phyloP scores from a whole-genome alignment of 2,329 filamentous ascomycete species.

The Coniosporium tulheliwenetii region DNA sequence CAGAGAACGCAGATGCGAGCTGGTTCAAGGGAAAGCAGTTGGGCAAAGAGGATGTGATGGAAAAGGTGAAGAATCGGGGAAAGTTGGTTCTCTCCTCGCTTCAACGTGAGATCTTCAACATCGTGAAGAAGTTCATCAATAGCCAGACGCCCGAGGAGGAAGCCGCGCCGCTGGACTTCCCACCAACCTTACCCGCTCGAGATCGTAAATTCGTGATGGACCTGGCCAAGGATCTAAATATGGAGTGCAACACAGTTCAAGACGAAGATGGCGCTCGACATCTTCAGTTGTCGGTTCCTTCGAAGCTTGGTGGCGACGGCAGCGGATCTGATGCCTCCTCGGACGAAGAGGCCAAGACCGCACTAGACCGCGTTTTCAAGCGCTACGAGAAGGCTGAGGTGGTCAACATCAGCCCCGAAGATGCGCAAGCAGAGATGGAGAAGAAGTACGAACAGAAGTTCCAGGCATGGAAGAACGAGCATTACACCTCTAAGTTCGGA shows the following conservation, averaged over 20 bases:
- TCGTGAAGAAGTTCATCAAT: conserved; percentile 68
- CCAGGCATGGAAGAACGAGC: conserved; percentile 80
- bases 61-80: conserved; percentile 41
- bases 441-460: conserved; percentile 85
- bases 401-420: conserved; percentile 62
- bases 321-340: conserved; percentile 45
- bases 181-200: conserved; percentile 55
- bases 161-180: conserved; percentile 51
- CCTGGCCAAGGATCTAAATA: conserved; percentile 52
- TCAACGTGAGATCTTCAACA: conserved; percentile 70
- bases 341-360: conserved; percentile 65
- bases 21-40: conserved; percentile 85
- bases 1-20: conserved; percentile 71
- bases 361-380: conserved; percentile 71
- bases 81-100: conserved; percentile 60
- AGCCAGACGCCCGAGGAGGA: conserved; percentile 39
- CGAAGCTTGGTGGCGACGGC: conserved; percentile 29
- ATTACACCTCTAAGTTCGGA: conserved; percentile 81
- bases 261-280: conserved; percentile 52
- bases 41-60: conserved; percentile 51
- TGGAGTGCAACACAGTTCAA: conserved; percentile 49
- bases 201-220: conserved; percentile 92
- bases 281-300: conserved; percentile 46
- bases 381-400: conserved; percentile 84
- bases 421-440: conserved; percentile 64